Conservation (phyloP, 2,329 filamentous ascomycete genomes). For the Mycosphaerella sp. region DNA sequence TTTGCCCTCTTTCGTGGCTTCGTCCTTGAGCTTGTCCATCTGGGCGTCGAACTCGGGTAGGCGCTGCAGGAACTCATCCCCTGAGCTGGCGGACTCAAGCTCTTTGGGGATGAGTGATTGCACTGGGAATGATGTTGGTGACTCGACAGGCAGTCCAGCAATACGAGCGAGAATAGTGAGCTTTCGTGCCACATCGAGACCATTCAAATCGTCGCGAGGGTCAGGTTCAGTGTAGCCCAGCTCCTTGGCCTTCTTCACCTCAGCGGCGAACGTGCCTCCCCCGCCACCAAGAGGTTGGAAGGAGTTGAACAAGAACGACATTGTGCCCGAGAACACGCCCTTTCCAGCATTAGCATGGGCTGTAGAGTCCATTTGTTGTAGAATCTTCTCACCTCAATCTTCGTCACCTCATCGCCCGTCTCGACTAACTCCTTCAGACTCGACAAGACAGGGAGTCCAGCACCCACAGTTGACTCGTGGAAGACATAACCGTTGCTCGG, state of each 20-base stretch:
- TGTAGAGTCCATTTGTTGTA: background rate
- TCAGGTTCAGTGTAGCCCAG: constrained; percentile 90
- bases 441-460: constrained; percentile 86
- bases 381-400: constrained; percentile 58
- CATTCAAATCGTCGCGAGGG: constrained; percentile 79
- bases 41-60: constrained; percentile 77
- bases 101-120: constrained; percentile 87
- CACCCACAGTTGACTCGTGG: constrained; percentile 92
- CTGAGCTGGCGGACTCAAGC: constrained; percentile 68
- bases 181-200: constrained; percentile 88
- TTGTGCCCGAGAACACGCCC: constrained; percentile 93
- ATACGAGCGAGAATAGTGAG: constrained; percentile 88
- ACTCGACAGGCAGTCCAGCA: constrained; percentile 72
- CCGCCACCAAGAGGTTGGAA: constrained; percentile 75
- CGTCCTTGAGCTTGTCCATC: constrained; percentile 83
- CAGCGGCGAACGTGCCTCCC: constrained; percentile 80
- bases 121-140: constrained; percentile 84
- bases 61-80: constrained; percentile 77
- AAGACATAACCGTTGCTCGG: constrained; percentile 66
- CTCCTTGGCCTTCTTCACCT: constrained; percentile 87
- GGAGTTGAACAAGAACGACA: constrained; percentile 97
- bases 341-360: background rate
- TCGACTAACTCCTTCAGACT: constrained; percentile 91
- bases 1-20: constrained; percentile 80
- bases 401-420: constrained; percentile 84